Evolutionary conservation across 805 yeast species (phyloP).

Genomic region (Spathaspora arborariae): DNA sequence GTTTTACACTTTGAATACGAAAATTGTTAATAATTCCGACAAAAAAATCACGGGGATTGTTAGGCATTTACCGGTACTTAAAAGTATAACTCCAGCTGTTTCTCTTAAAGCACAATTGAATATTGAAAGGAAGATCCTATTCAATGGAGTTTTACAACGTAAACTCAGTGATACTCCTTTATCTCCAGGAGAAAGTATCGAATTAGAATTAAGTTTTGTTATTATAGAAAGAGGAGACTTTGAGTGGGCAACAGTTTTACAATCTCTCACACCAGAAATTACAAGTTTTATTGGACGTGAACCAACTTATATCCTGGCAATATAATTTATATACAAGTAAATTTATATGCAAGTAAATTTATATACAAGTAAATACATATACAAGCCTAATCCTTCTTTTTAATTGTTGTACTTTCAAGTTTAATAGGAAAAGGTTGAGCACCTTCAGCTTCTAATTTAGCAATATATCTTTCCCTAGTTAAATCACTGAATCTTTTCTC

Average conservation of each 20-base stretch:
- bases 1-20: conserved; percentile 49
- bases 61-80: conserved; percentile 49
- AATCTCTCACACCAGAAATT: conserved; percentile 16
- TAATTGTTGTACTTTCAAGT: conserved; percentile 11
- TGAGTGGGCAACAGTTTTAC: conserved; percentile 62
- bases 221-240: conserved; percentile 75
- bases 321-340: too few relatives aligned
- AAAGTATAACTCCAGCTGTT: background rate
- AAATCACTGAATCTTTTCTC: conserved; percentile 81
- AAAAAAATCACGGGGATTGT: conserved; percentile 49
- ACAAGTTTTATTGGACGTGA: conserved; percentile 24
- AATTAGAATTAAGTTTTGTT: conserved; percentile 52
- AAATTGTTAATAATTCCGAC: conserved; percentile 46
- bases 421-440: conserved; percentile 39
- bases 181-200: conserved; percentile 37
- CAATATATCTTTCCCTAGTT: conserved; percentile 62
- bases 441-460: conserved; percentile 68
- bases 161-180: conserved; percentile 30
- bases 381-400: background rate
- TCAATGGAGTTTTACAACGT: conserved; percentile 69
- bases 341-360: too few relatives aligned
- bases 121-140: conserved; percentile 56
- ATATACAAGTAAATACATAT: background rate
- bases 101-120: conserved; percentile 22
- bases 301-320: conserved; percentile 16